Percentiles rank a stretch among this genome's conserved stretches.
Conservation (phyloP, 805 yeast genomes). For the Komagataella populi region DNA sequence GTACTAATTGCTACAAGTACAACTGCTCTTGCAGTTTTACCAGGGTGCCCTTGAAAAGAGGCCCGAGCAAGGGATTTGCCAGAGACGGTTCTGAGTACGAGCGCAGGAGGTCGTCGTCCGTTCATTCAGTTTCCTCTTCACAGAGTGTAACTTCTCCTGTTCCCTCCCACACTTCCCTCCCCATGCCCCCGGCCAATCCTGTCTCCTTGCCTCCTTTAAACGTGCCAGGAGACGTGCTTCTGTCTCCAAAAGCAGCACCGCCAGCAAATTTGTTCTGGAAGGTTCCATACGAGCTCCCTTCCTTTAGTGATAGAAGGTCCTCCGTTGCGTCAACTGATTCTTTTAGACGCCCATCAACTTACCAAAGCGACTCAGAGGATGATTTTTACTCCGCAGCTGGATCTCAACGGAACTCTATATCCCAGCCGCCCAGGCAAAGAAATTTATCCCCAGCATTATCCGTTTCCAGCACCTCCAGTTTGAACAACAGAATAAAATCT, state of each 20-base stretch:
- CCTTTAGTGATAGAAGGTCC: slow-evolving; percentile 25
- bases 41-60: slow-evolving; percentile 62
- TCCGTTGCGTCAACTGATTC: slow-evolving; percentile 36
- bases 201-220: not conserved
- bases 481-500: slow-evolving; percentile 11
- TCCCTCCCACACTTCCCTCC: not conserved
- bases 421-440: not conserved
- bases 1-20: slow-evolving; percentile 50
- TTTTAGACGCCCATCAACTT: slow-evolving; percentile 19
- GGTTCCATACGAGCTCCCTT: slow-evolving; percentile 46
- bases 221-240: not conserved
- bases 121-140: not conserved
- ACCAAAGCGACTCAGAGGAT: slow-evolving; percentile 20
- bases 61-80: slow-evolving; percentile 66
- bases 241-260: slow-evolving; percentile 5
- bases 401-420: not conserved
- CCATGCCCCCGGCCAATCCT: not conserved
- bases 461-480: slow-evolving; percentile 8
- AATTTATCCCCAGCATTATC: not conserved
- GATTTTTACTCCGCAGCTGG: slow-evolving; percentile 8
- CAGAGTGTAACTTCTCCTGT: not conserved
- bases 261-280: slow-evolving; percentile 32
- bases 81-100: slow-evolving; percentile 14
- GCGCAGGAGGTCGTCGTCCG: not conserved
- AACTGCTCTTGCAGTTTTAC: slow-evolving; percentile 54